These are phyloP conservation scores for Periconia sp. DNA, from an alignment of 2,329 filamentous ascomycete species.

Conservation along the genomic window DNA sequence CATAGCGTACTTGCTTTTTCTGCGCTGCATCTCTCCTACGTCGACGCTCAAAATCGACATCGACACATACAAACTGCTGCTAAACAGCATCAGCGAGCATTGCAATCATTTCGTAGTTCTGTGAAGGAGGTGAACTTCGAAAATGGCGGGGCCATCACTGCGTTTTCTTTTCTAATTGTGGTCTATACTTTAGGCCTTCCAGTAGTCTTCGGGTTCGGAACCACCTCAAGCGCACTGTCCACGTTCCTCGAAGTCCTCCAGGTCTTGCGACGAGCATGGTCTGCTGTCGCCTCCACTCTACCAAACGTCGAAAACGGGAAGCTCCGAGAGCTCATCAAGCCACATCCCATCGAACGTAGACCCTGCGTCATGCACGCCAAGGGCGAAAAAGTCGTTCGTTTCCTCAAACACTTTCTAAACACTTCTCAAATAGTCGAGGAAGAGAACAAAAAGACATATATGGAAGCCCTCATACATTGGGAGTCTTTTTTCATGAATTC, in stretches of 20 bases:
- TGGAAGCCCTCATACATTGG: conserved; percentile 19
- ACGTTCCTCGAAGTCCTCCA: conserved; percentile 17
- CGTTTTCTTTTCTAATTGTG: conserved; percentile 19
- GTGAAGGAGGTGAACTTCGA: conserved; percentile 14
- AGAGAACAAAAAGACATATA: conserved; percentile 16
- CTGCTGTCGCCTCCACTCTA: conserved; percentile 9
- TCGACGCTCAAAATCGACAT: conserved; percentile 12
- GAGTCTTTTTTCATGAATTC: conserved; percentile 20
- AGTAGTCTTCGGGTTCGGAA: conserved; percentile 14
- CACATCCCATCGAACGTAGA: not conserved
- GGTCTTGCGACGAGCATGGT: conserved; percentile 16
- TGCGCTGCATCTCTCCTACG: conserved; percentile 24
- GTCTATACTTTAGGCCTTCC: conserved; percentile 17
- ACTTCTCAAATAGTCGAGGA: conserved; percentile 10
- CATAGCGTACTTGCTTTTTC: conserved; percentile 29
- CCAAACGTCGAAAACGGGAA: conserved; percentile 12
- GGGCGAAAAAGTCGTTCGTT: conserved; percentile 14
- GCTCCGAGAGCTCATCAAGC: conserved; percentile 13
- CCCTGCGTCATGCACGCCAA: conserved; percentile 15
- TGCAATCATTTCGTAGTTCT: conserved; percentile 17
- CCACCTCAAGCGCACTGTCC: conserved; percentile 5
- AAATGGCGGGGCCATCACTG: conserved; percentile 18
- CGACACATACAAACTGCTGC: conserved; percentile 17
- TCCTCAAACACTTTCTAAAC: conserved; percentile 21
- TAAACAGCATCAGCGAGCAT: conserved; percentile 24